Evolutionary conservation across 1,284 basidiomycete genomes (phyloP).

Genomic region (Termitomyces sp.): DNA sequence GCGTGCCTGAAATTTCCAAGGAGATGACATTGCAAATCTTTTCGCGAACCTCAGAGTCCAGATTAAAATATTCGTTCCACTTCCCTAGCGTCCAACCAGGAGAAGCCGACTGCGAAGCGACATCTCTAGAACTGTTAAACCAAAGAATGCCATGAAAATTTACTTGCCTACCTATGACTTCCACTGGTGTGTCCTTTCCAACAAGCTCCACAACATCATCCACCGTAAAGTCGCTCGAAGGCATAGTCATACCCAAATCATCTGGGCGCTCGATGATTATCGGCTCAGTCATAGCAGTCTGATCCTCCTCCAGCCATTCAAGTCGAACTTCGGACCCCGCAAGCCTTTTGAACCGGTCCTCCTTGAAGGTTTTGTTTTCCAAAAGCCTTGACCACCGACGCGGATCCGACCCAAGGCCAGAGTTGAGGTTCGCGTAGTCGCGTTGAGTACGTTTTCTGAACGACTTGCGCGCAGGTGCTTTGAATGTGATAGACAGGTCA

Average conservation of each 20-base stretch:
- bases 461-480: conserved; percentile 74
- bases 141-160: conserved; percentile 3
- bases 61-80: conserved; percentile 87
- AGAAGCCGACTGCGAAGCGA: conserved; percentile 75
- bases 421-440: conserved; percentile 73
- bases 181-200: conserved; percentile 73
- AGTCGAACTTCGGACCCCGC: conserved; percentile 57
- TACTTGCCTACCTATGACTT: conserved; percentile 75
- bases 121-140: conserved; percentile 46
- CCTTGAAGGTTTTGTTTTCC: conserved; percentile 56
- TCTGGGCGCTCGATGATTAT: conserved; percentile 71
- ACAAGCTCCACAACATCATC: conserved; percentile 77
- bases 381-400: conserved; percentile 65
- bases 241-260: conserved; percentile 86
- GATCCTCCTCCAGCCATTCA: conserved; percentile 70
- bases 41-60: conserved; percentile 60
- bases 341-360: conserved; percentile 62
- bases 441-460: conserved; percentile 63
- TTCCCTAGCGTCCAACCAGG: conserved; percentile 84
- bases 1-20: conserved; percentile 78
- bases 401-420: conserved; percentile 57
- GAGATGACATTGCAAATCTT: conserved; percentile 91
- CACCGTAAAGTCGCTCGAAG: conserved; percentile 60
- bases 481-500: conserved; percentile 62
- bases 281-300: conserved; percentile 69